Percentiles rank a stretch among this genome's conserved stretches.
These are phyloP conservation scores for Clonostachys rosea DNA, from an alignment of 2,329 filamentous ascomycete genomes.

Conservation along the genomic window DNA sequence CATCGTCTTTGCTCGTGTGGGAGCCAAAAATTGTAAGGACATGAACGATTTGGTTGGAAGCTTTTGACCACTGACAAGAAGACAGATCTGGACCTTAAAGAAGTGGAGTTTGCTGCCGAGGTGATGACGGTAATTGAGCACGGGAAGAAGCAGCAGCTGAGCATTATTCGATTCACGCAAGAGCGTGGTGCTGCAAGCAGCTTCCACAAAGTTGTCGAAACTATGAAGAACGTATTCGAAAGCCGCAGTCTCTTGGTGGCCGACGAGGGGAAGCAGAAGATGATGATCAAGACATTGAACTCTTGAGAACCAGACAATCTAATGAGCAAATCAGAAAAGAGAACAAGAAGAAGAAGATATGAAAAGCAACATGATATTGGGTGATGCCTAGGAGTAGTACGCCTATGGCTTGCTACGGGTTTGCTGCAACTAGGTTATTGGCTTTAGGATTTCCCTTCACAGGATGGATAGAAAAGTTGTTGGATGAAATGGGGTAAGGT, in stretches of 20 bases:
- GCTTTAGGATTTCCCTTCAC: neutral
- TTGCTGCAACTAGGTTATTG: neutral
- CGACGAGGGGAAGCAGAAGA: constrained; percentile 61
- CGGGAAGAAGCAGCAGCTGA: constrained; percentile 69
- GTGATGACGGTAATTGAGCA: constrained; percentile 88
- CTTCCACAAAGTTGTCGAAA: constrained; percentile 78
- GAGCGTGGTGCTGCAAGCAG: constrained; percentile 88
- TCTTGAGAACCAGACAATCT: constrained; percentile 24
- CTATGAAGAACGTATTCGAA: constrained; percentile 65
- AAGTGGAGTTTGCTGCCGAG: constrained; percentile 83
- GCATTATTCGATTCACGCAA: constrained; percentile 81
- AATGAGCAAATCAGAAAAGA: neutral
- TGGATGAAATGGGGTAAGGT: neutral
- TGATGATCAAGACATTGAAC: constrained; percentile 68
- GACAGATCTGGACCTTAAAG: constrained; percentile 73
- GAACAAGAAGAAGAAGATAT: neutral
- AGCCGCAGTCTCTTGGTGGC: constrained; percentile 63
- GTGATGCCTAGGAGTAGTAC: neutral
- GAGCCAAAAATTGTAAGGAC: constrained; percentile 71
- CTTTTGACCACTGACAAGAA: constrained; percentile 10
- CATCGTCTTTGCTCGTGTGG: constrained; percentile 74
- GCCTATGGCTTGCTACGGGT: neutral
- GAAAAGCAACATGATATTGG: neutral
- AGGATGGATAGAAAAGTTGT: neutral
- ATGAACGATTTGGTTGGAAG: neutral